These are phyloP conservation scores for Brettanomyces nanus DNA, from an alignment of 805 yeast genomes.

Conservation along the genomic window DNA sequence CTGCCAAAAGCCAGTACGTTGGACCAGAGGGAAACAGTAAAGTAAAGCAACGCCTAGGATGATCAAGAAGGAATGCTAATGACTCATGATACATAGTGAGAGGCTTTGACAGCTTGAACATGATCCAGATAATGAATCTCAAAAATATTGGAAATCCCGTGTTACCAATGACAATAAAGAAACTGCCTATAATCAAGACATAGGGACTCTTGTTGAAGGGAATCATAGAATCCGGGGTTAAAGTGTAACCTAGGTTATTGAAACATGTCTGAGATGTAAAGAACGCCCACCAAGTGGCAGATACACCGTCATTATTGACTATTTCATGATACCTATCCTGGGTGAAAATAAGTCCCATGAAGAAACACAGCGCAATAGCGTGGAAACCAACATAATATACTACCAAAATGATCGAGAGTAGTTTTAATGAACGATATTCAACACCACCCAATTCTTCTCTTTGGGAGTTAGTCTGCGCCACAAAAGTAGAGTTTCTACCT, in stretches of 20 bases:
- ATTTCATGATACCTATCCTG: slow-evolving; percentile 33
- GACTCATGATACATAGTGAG: slow-evolving; percentile 64
- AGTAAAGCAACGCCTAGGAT: slow-evolving; percentile 96
- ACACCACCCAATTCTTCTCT: slow-evolving; percentile 96
- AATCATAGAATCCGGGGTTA: slow-evolving; percentile 74
- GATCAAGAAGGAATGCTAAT: slow-evolving; percentile 79
- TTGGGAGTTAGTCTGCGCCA: slow-evolving; percentile 71
- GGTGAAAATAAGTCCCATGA: slow-evolving; percentile 54
- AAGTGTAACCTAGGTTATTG: slow-evolving; percentile 77
- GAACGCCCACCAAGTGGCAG: slow-evolving; percentile 90
- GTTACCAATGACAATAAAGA: slow-evolving; percentile 84
- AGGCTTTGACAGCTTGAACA: slow-evolving; percentile 60
- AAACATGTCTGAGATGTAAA: slow-evolving; percentile 76
- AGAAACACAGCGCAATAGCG: slow-evolving; percentile 39
- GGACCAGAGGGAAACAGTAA: slow-evolving; percentile 85
- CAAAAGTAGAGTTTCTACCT: slow-evolving; percentile 90
- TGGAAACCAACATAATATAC: slow-evolving; percentile 74
- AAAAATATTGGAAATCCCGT: slow-evolving; percentile 88
- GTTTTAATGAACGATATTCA: slow-evolving; percentile 83
- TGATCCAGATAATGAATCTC: slow-evolving; percentile 74
- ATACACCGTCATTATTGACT: slow-evolving; percentile 48
- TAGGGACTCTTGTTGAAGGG: slow-evolving; percentile 59
- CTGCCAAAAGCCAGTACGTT: slow-evolving; percentile 87
- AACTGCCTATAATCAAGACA: slow-evolving; percentile 51
- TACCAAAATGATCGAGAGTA: slow-evolving; percentile 57